A percentile compares a stretch with the other conserved stretches of the same genome.
These are phyloP conservation scores for Diaporthe vaccinii DNA, from an alignment of 2,329 filamentous ascomycete species.

Conservation along the genomic window DNA sequence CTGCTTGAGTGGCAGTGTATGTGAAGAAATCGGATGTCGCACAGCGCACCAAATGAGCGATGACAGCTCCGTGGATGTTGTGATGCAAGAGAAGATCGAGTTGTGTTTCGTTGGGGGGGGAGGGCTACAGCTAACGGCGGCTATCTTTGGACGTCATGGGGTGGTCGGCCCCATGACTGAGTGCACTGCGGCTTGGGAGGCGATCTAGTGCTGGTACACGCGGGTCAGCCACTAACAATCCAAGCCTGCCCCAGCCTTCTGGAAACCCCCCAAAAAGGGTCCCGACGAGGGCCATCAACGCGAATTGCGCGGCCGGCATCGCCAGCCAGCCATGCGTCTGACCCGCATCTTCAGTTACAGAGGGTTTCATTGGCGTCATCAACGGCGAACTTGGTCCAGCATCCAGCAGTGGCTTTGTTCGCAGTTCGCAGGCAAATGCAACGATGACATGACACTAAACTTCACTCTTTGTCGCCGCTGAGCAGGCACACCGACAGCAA, in stretches of 20 bases:
- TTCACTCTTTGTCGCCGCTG: background rate
- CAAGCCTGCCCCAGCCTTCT: slow-evolving; percentile 6
- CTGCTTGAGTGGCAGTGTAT: background rate
- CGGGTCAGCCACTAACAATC: slow-evolving; percentile 24
- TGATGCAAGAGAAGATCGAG: slow-evolving; percentile 2
- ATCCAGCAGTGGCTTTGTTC: background rate
- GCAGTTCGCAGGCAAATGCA: background rate
- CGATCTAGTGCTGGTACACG: slow-evolving; percentile 14
- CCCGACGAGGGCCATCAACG: background rate
- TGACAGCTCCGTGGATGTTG: background rate
- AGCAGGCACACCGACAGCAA: background rate
- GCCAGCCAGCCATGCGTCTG: slow-evolving; percentile 6
- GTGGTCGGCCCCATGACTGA: slow-evolving; percentile 14
- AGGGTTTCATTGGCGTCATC: slow-evolving; percentile 23
- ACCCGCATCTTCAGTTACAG: slow-evolving; percentile 13
- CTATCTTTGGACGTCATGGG: slow-evolving; percentile 41
- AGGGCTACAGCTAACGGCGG: slow-evolving; percentile 29
- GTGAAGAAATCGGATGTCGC: background rate
- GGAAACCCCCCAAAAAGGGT: background rate
- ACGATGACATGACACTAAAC: background rate
- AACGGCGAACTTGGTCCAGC: background rate
- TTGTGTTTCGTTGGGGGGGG: background rate
- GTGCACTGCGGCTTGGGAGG: background rate
- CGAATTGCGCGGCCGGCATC: slow-evolving; percentile 13
- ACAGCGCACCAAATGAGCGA: background rate